phyloP scores from a whole-genome alignment of 75 land plant species.

The Pinus tabuliformis region DNA sequence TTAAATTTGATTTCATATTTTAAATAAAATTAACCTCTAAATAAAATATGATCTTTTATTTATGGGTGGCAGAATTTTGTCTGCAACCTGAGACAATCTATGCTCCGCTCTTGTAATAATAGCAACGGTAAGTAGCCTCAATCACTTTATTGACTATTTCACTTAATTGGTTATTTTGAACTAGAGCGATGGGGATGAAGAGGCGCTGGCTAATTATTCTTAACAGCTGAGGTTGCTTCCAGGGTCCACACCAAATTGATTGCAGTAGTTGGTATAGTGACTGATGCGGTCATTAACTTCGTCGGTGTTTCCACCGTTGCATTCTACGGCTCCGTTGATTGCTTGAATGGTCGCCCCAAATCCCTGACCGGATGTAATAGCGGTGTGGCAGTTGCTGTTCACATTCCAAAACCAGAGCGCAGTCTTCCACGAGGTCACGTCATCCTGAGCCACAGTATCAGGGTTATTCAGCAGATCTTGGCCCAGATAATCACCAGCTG shows the following conservation, averaged over 20 bases:
- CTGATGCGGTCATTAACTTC: constrained; percentile 24
- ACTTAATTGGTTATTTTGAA: too few species aligned
- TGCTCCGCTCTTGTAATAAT: too few species aligned
- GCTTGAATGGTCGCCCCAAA: not conserved
- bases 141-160: too few species aligned
- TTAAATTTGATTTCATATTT: too few species aligned
- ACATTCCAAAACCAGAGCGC: constrained; percentile 76
- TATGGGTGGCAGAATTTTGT: too few species aligned
- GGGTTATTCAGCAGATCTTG: constrained; percentile 40
- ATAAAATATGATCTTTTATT: too few species aligned
- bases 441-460: constrained; percentile 38
- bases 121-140: too few species aligned
- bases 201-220: too few species aligned
- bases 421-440: constrained; percentile 42
- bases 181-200: too few species aligned
- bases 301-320: not conserved
- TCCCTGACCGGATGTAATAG: not conserved
- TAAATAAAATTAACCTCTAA: too few species aligned
- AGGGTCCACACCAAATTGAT: constrained; percentile 33
- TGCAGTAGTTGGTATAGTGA: constrained; percentile 33
- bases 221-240: constrained; percentile 49
- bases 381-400: constrained; percentile 16
- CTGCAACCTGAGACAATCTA: too few species aligned
- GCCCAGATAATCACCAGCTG: constrained; percentile 34
- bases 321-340: not conserved